Conservation (phyloP, 1,284 basidiomycete species). For the Trichosporon asahii region DNA sequence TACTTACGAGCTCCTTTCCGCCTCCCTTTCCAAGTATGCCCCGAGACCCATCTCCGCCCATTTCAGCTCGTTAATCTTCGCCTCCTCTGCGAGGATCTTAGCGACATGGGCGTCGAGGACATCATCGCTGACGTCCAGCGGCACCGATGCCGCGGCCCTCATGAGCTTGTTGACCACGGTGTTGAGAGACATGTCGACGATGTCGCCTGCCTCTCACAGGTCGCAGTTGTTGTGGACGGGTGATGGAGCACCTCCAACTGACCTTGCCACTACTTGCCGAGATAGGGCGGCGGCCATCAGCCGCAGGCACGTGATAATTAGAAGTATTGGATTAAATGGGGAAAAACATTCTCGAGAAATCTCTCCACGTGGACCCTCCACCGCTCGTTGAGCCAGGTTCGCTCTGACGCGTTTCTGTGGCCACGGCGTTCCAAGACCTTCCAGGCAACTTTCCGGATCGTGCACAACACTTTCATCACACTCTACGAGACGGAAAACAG, state of each 20-base stretch:
- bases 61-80: slow-evolving; percentile 75
- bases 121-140: slow-evolving; percentile 66
- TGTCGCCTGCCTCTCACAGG: background rate
- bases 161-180: slow-evolving; percentile 80
- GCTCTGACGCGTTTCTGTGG: slow-evolving; percentile 11
- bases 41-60: slow-evolving; percentile 50
- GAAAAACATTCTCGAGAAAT: background rate
- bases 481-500: slow-evolving; percentile 1
- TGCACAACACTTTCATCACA: slow-evolving; percentile 1
- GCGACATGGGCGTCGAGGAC: slow-evolving; percentile 86
- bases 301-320: background rate
- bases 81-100: slow-evolving; percentile 80
- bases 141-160: slow-evolving; percentile 68
- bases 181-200: slow-evolving; percentile 57
- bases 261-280: background rate
- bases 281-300: background rate
- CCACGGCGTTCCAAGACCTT: slow-evolving; percentile 19
- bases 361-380: slow-evolving; percentile 6
- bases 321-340: background rate
- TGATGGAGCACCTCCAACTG: slow-evolving; percentile 1
- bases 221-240: background rate
- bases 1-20: slow-evolving; percentile 62
- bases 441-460: slow-evolving; percentile 11
- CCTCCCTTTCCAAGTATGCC: slow-evolving; percentile 34
- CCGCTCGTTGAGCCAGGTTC: slow-evolving; percentile 6